Base-by-base conservation (phyloP, 768 basidiomycete species). In the Leccinum broughii region DNA sequence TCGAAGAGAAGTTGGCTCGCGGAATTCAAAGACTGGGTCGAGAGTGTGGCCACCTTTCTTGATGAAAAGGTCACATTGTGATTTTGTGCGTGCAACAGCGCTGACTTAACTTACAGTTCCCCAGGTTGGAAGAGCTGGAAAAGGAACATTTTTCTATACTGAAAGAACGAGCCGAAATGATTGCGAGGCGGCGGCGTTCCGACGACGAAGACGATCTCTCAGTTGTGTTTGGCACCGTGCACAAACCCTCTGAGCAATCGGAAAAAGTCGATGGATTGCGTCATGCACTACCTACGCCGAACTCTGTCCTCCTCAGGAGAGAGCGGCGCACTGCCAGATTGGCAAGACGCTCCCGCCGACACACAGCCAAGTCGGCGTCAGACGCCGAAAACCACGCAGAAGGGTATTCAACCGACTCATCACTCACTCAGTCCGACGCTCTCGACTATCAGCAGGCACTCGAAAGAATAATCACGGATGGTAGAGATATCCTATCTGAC, bases 341-440 rank as follows among this genome's bases (percentile, higher is more conserved):
- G 4, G 74, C 78, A 20, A 85, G 94, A 14, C 83, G 85, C 35
- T 66, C 77, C 35, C 71, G 71, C 32, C 84, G 87, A 37, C 75
- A 66, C 39, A 51, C 75, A 66, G 41, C 55, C 39, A 77, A 77
- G 11, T 64, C 65, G 32, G 30, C 55, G 26, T 35, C 60, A 10
- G 57, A 66, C 14, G 61, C 72, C 30, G 72, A 80, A 60, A 6
- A 46, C 44, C 62, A 39, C 22, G 89, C 94, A 64, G 92, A 94
- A 72, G 95, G 93, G 0, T 93, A 86, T 65, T 95, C 93, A 15
- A 96, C 95, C 0, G 95, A 96, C 68, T 84, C 88, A 0, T 85
- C 86, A 3, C 77, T 96, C 4, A 77, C 83, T 2, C 80, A 83
- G 14, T 77, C 83, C 3, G 93, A 95, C 66, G 79, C 82, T 11